These are phyloP conservation scores for Populus hybrid DNA, from an alignment of 441 rosid species.

Conservation along the genomic window DNA sequence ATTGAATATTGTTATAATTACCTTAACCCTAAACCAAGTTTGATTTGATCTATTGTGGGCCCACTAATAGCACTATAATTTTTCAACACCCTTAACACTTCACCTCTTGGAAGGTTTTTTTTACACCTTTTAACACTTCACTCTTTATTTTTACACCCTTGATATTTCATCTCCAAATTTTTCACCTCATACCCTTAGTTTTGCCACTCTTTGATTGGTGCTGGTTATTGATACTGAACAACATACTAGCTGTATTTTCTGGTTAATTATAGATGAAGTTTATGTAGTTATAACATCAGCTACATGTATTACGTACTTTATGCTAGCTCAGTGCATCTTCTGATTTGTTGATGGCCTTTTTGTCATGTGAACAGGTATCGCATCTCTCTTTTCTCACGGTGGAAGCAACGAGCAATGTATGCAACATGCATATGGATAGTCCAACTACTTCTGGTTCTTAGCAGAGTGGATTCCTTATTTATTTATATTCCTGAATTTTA, in stretches of 20 bases:
- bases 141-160: background rate
- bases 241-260: background rate
- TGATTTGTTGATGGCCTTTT: slow-evolving; percentile 13
- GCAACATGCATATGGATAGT: slow-evolving; percentile 97
- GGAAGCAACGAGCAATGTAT: slow-evolving; percentile 99
- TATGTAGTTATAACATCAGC: background rate
- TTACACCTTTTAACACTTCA: background rate
- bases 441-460: slow-evolving; percentile 79
- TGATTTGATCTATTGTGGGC: background rate
- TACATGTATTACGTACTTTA: background rate
- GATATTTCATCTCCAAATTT: background rate
- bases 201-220: background rate
- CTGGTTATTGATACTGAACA: no score
- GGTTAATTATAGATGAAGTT: background rate
- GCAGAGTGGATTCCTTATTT: slow-evolving; percentile 83
- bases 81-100: background rate
- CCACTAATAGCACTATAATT: background rate
- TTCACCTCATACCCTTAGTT: background rate
- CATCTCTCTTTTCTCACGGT: slow-evolving; percentile 70
- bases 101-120: background rate
- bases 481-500: slow-evolving; percentile 89
- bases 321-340: slow-evolving; percentile 19
- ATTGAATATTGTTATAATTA: background rate
- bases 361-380: slow-evolving; percentile 61
- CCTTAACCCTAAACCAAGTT: background rate